phyloP scores from a whole-genome alignment of 139 green algal genomes.

The Coelastrella sp. region DNA sequence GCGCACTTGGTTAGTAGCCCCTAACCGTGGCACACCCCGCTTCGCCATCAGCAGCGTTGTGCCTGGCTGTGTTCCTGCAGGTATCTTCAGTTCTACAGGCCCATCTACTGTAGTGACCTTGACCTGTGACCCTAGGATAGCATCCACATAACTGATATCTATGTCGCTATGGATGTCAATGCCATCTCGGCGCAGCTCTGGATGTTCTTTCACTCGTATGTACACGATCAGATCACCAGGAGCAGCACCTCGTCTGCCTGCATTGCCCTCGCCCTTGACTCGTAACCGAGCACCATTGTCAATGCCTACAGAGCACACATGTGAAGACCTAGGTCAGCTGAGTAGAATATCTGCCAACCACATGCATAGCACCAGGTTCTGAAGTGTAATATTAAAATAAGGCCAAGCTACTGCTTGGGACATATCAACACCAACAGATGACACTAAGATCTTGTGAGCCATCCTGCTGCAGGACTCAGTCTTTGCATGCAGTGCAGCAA shows the following conservation, averaged over 20 bases:
- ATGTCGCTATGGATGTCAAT: conserved; percentile 90
- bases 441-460: too few species aligned
- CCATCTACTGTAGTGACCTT: conserved; percentile 94
- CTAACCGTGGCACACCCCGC: conserved; percentile 92
- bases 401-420: too few species aligned
- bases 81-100: conserved; percentile 97
- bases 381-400: too few species aligned
- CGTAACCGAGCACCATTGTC: conserved; percentile 88
- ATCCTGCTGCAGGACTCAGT: too few species aligned
- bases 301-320: conserved; percentile 72
- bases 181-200: conserved; percentile 89
- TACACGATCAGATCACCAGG: conserved; percentile 97
- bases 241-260: conserved; percentile 74
- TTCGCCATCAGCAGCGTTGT: conserved; percentile 99
- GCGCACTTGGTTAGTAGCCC: conserved; percentile 66
- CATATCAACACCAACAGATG: too few species aligned
- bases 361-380: too few species aligned
- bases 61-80: conserved; percentile 94
- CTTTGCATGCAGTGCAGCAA: too few species aligned
- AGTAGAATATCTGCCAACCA: too few species aligned
- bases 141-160: conserved; percentile 85
- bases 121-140: conserved; percentile 90
- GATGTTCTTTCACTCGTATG: conserved; percentile 86
- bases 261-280: conserved; percentile 85
- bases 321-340: too few species aligned